A percentile compares a stretch with the other conserved stretches of the same genome.
phyloP scores from a whole-genome alignment of 23 red algal genomes.

The Gracilaria domingensis region DNA sequence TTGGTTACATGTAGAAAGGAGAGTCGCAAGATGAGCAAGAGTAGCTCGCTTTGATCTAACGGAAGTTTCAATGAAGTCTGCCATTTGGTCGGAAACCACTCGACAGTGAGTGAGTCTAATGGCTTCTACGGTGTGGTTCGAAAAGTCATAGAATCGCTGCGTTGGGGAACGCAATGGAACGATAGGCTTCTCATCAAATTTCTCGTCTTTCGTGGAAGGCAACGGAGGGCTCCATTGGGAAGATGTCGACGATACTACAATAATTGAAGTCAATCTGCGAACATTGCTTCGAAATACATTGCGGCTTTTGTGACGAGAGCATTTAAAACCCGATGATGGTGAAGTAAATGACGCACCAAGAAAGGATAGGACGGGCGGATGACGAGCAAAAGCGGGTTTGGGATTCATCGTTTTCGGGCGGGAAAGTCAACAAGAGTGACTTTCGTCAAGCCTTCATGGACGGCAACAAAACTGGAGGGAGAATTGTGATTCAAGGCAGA shows the following conservation, averaged over 20 bases:
- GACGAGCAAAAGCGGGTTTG: not conserved
- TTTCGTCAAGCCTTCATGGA: no score
- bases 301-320: not conserved
- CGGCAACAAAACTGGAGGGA: no score
- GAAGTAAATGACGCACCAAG: not conserved
- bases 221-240: not conserved
- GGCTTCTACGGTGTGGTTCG: conserved; percentile 53
- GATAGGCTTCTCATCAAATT: not conserved
- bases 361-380: not conserved
- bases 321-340: not conserved
- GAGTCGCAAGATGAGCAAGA: conserved; percentile 67
- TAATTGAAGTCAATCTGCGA: not conserved
- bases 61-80: conserved; percentile 40
- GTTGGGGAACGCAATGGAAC: conserved; percentile 22
- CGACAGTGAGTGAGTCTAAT: conserved; percentile 82
- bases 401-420: not conserved
- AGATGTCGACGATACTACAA: not conserved
- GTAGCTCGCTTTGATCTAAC: conserved; percentile 49
- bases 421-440: no score
- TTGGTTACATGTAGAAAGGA: conserved; percentile 67
- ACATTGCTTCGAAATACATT: not conserved
- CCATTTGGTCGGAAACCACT: conserved; percentile 79
- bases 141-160: conserved; percentile 74
- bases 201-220: not conserved
- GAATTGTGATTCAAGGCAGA: no score